Base-by-base conservation (phyloP, 306 rosid genomes). In the Castanospermum australe region DNA sequence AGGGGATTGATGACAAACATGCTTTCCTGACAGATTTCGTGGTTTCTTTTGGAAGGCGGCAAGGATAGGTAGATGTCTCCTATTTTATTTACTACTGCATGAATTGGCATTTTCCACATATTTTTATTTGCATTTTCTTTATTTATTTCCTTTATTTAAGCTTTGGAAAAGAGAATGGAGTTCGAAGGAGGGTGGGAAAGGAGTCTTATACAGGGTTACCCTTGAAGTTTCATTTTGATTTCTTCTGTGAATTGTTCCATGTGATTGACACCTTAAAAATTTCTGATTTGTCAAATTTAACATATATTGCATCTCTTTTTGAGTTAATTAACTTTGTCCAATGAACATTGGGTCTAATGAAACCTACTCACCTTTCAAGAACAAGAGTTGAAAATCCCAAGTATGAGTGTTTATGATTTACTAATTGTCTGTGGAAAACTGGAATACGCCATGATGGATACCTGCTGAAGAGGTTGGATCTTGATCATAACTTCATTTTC, bases 31-130 rank as follows among this genome's bases (percentile, higher is more conserved):
- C 92, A 90, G 94, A 77, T 90, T 90, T 68, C 87, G 89, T 13
- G 92, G 90, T 81, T 90, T 90, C 86, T 90, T 90, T 75, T 90
- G 94, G 94, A 90, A 90, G 81, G 92, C 94, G 1, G 94, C 92
- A 38, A 84, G 94, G 79, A 85, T 88, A 78, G 90, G 94, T 90
- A 78, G 51, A 66, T 50, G 67, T 61, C 64, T 54, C 36, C 51
- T 67, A 6, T 55, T 56, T 80, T 38, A 51, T 65, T 72, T 60
- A 32, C 77, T 55, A 24, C 28, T 65, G 22, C 41, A 3, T 68
- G 59, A 18, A 59, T 69, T 21, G n/a, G 50, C 44, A 32, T 38
- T 60, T 70, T 54, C 50, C n/a, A 25, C 17, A 8, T 36, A 20
- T 51, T 50, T 75, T 60, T 45, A 33, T 44, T 13, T 17, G 57